Evolutionary conservation across 2,329 filamentous ascomycete genomes (phyloP).

Genomic region (Pseudopithomyces maydicus): DNA sequence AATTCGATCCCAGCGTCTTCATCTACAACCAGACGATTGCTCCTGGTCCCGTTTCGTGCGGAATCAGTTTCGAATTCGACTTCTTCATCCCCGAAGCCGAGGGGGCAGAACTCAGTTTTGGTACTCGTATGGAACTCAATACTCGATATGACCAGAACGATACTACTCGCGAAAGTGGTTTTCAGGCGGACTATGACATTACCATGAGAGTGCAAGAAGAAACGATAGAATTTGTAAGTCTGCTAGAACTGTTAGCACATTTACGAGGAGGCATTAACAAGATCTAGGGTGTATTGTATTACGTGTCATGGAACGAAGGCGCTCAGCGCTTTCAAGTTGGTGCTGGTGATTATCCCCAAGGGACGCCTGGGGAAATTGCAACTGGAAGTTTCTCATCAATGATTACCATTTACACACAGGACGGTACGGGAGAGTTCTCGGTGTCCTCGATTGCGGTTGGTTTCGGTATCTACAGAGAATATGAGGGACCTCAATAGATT

Average conservation of each 20-base stretch:
- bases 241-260: no score
- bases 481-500: no score
- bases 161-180: neutral
- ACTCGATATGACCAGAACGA: neutral
- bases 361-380: neutral
- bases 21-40: slow-evolving; percentile 1
- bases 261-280: no score
- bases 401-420: neutral
- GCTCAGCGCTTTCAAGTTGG: neutral
- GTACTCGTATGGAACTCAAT: neutral
- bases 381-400: neutral
- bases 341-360: neutral
- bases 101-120: neutral
- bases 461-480: neutral
- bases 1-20: slow-evolving; percentile 2
- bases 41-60: neutral
- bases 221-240: no score
- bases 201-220: no score
- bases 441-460: neutral
- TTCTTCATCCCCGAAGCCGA: neutral
- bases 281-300: no score
- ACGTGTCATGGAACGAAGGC: no score
- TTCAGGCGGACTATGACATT: neutral
- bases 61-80: slow-evolving; percentile 4
- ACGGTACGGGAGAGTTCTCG: neutral